Percentiles rank a stretch among this genome's conserved stretches.
phyloP scores from a whole-genome alignment of 2,329 filamentous ascomycete genomes.

The Ceratocystis lukuohia region DNA sequence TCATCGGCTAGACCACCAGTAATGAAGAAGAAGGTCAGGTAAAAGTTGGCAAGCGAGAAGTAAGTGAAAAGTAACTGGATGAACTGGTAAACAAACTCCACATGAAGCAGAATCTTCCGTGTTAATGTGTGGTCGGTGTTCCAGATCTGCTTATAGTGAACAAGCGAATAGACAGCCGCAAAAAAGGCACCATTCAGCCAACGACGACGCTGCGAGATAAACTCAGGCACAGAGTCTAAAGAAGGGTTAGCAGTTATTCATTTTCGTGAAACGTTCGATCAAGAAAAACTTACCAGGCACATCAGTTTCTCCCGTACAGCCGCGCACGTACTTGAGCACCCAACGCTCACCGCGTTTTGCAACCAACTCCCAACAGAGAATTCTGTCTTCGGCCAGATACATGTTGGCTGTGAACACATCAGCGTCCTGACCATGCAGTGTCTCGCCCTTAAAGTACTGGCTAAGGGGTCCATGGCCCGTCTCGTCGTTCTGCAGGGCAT shows the following conservation, averaged over 20 bases:
- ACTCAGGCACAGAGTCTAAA: constrained; percentile 78
- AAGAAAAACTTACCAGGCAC: constrained; percentile 60
- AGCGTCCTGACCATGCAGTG: constrained; percentile 85
- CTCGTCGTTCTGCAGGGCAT: constrained; percentile 90
- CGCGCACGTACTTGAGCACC: constrained; percentile 97
- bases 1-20: constrained; percentile 75
- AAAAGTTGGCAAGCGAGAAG: constrained; percentile 97
- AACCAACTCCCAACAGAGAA: constrained; percentile 87
- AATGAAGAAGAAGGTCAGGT: constrained; percentile 96
- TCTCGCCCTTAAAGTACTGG: constrained; percentile 99
- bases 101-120: constrained; percentile 80
- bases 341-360: constrained; percentile 89
- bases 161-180: constrained; percentile 89
- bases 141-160: constrained; percentile 92
- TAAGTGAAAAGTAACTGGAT: constrained; percentile 89
- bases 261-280: not conserved
- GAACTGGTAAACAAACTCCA: constrained; percentile 93
- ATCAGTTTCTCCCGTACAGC: constrained; percentile 92
- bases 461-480: constrained; percentile 89
- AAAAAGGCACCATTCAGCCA: constrained; percentile 99
- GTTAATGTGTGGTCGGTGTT: constrained; percentile 77
- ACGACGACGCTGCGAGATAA: constrained; percentile 87
- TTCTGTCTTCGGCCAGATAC: constrained; percentile 83
- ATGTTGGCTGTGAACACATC: constrained; percentile 97
- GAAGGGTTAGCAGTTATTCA: constrained; percentile 22